phyloP scores from a whole-genome alignment of 164 flowering plant species.

The Vitis riparia region DNA sequence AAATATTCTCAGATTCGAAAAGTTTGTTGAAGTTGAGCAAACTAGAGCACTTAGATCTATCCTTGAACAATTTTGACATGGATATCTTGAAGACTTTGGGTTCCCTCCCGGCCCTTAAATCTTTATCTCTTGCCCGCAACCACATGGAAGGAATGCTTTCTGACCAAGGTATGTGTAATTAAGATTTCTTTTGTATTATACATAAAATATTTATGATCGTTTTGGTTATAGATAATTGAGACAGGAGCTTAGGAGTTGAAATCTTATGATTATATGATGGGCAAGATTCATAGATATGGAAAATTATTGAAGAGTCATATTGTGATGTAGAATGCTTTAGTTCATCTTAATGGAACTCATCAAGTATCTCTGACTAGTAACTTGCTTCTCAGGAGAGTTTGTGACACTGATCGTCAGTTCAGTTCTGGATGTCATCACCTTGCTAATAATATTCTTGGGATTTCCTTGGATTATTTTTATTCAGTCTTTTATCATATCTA shows the following conservation, averaged over 20 bases:
- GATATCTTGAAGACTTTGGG: neutral
- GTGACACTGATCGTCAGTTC: no score
- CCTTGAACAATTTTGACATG: neutral
- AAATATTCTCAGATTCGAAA: neutral
- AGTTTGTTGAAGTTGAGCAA: constrained; percentile 1
- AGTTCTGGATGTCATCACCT: no score
- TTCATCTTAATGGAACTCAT: neutral
- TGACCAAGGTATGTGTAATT: neutral
- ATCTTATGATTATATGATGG: neutral
- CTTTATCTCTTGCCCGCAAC: neutral
- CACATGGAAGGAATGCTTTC: neutral
- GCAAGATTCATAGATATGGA: no score
- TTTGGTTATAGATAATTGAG: neutral
- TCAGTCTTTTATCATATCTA: neutral
- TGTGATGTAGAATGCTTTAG: neutral
- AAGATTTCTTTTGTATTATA: neutral
- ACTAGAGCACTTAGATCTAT: neutral
- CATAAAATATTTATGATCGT: neutral
- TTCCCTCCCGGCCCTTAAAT: neutral
- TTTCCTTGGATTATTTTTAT: no score
- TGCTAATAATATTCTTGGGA: no score
- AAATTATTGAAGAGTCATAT: no score
- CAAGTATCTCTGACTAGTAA: neutral
- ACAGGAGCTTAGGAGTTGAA: neutral
- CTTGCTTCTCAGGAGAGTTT: neutral